These are phyloP conservation scores for Phylloporus sp. DNA, from an alignment of 1,284 basidiomycete genomes.

Conservation along the genomic window DNA sequence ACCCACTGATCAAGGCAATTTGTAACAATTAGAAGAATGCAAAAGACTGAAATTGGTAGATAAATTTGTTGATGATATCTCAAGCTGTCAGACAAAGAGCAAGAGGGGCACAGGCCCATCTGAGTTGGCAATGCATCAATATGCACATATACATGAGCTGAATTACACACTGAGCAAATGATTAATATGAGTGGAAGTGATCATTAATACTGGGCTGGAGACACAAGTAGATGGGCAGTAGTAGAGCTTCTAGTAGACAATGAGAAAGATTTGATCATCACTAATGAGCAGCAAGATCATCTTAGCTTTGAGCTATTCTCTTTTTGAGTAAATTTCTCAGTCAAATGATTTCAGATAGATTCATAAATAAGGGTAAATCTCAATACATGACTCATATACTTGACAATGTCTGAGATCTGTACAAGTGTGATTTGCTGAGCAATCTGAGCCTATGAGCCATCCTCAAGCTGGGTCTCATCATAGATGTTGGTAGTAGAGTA, in stretches of 20 bases:
- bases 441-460: constrained; percentile 73
- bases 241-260: constrained; percentile 88
- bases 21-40: no score
- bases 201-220: constrained; percentile 96
- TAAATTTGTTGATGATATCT: no score
- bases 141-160: no score
- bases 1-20: no score
- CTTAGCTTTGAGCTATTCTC: constrained; percentile 98
- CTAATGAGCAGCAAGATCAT: constrained; percentile 93
- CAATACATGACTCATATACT: constrained; percentile 61
- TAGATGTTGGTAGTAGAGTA: constrained; percentile 74
- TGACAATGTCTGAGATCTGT: constrained; percentile 82
- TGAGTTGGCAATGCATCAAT: no score
- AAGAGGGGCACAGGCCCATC: no score
- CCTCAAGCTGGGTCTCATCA: constrained; percentile 74
- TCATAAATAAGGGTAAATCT: no score
- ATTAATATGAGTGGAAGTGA: constrained; percentile 89
- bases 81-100: no score
- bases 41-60: no score
- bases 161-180: not conserved
- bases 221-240: constrained; percentile 94
- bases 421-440: constrained; percentile 70
- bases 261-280: constrained; percentile 82
- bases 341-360: constrained; percentile 90
- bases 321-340: constrained; percentile 94